A percentile compares a stretch with the other conserved stretches of the same genome.
These are phyloP conservation scores for Anthostomella pinea DNA, from an alignment of 2,329 filamentous ascomycete genomes.

Conservation along the genomic window DNA sequence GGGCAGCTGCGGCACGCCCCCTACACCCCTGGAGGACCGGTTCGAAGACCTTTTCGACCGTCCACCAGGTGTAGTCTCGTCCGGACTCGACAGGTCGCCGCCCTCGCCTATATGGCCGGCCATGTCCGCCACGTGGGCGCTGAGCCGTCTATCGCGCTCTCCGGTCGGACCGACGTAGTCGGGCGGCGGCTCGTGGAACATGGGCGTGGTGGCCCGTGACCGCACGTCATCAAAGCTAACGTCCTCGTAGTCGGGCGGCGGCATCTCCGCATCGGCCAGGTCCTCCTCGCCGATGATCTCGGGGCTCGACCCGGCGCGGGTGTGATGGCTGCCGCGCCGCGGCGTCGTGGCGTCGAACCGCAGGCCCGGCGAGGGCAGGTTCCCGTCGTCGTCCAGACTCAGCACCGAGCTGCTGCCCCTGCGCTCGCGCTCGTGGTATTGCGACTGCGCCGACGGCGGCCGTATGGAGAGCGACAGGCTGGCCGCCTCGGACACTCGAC, in stretches of 20 bases:
- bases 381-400: conserved; percentile 49
- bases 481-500: conserved; percentile 13
- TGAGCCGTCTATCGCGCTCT: conserved; percentile 30
- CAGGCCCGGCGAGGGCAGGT: conserved; percentile 39
- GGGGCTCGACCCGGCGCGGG: conserved; percentile 48
- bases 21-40: conserved; percentile 34
- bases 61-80: conserved; percentile 10
- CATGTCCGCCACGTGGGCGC: conserved; percentile 21
- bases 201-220: conserved; percentile 39
- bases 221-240: conserved; percentile 41
- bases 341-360: conserved; percentile 45
- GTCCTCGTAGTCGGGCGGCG: conserved; percentile 54
- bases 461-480: conserved; percentile 31
- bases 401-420: conserved; percentile 55
- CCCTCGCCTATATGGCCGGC: conserved; percentile 21
- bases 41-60: conserved; percentile 25
- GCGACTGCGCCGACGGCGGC: conserved; percentile 31
- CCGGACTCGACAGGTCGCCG: conserved; percentile 21
- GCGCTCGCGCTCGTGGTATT: conserved; percentile 45
- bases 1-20: conserved; percentile 47
- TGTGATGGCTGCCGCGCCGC: conserved; percentile 30
- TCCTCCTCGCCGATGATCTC: conserved; percentile 51
- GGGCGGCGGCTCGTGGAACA: conserved; percentile 48
- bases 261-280: conserved; percentile 45
- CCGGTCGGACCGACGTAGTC: conserved; percentile 44